Evolutionary conservation across 2,329 filamentous ascomycete genomes (phyloP), one percentile per base, ranked within the genome.

Genomic region (Venturia carpophila): DNA sequence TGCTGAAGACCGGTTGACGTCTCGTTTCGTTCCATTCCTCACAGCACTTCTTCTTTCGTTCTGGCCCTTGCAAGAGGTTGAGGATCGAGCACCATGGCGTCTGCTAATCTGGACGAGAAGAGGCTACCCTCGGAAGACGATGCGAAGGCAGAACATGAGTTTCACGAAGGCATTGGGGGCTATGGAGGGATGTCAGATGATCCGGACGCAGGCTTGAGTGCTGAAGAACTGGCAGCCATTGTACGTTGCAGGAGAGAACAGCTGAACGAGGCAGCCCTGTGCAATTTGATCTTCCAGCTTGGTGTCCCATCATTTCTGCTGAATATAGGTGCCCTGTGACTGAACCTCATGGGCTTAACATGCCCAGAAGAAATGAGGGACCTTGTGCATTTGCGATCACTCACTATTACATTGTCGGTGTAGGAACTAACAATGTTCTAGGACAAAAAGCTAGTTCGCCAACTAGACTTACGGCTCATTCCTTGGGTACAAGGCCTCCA

Each of bases 151-250:
- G 34, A 27, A 42, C 30, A 58, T n/a, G 49, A 42, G 21, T 47
- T 55, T 17, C 43, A 56, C 34, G 34, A 42, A 34, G 37, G 21
- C 19, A 19, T 49, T 15, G 21, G 15, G 7, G 49, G 47, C 5
- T 63, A 63, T 55, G 42, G 43, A 11, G 52, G 27, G 15, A 34
- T 62, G 52, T 41, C 64, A 37, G 39, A 49, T 45, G 84, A 87
- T 69, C 84, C 84, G 0, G 88, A 91, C 74, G 86, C 82, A 60
- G 84, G 85, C 9, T 75, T 89, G 69, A 86, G 80, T 47, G 82
- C 82, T 0, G 85, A 84, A 68, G 88, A 91, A 72, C 82, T 78
- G 68, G 82, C 82, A 34, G 80, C 76, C 61, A 82, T 85, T 70
- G 88, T 90, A 76, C 68, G 83, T 75, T 34, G 49, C 49, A 34